Evolutionary conservation across 768 basidiomycete genomes (phyloP), one percentile per base, ranked within the genome.

Genomic region (Russula foetens): DNA sequence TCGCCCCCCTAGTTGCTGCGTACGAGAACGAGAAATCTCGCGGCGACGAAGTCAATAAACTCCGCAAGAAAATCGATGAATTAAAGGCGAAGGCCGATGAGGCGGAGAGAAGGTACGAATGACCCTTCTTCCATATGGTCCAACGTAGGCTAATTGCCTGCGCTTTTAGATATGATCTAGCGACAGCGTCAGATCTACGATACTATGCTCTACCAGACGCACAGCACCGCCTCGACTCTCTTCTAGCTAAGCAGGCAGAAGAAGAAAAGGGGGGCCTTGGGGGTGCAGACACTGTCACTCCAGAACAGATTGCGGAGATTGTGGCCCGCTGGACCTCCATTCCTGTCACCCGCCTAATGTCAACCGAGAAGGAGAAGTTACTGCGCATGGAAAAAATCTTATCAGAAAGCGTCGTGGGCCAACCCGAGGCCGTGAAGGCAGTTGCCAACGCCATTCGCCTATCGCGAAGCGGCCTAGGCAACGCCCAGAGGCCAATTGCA

Each of bases 171-270:
- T 67, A 66, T 49, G 90, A 90, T 66, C 77, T 91, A 51, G 79
- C 79, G 19, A 85, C 85, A 6, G 91, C 89, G 19, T 91, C 90
- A 45, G 95, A 98, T 71, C 78, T 98, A 60, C 84, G 88, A 50
- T 97, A 92, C 73, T 93, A 90, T 69, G 92, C 94, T 7, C 80
- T 98, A 41, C 96, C 97, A 19, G 93, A 97, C 66, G 77, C 94
- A 19, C 85, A 91, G 67, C 70, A 75, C 66, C 84, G 83, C 11
- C 81, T 92, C n/a, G 81, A 84, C 65, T 75, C 78, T 63, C 81
- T 88, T 50, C 79, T 95, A 73, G 80, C 82, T 29, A 85, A 82
- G 71, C 93, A 93, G 70, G 79, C 77, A 8, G 81, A 77, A 38
- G 85, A 86, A 63, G 86, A 92, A 66, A 82, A 83, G 24, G 79